These are phyloP conservation scores for Phialemonium atrogriseum DNA, from an alignment of 2,329 filamentous ascomycete genomes.

Conservation along the genomic window DNA sequence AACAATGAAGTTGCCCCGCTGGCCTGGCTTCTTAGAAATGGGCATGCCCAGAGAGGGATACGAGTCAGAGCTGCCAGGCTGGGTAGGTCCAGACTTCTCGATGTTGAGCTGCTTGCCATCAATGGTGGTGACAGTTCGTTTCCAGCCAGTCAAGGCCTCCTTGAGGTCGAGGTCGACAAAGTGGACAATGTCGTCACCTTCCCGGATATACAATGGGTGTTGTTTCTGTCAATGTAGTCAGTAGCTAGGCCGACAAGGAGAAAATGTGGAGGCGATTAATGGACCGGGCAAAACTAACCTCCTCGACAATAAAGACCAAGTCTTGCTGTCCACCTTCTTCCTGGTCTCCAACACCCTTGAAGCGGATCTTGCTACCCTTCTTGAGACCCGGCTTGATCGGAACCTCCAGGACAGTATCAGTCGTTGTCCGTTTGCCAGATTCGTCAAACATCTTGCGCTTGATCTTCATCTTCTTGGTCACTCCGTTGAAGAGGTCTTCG, in stretches of 20 bases:
- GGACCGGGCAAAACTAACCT: slow-evolving; percentile 62
- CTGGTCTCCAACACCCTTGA: slow-evolving; percentile 94
- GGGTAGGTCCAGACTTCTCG: slow-evolving; percentile 74
- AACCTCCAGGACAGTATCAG: slow-evolving; percentile 87
- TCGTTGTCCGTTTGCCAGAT: slow-evolving; percentile 72
- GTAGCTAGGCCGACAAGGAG: slow-evolving; percentile 9
- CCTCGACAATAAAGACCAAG: slow-evolving; percentile 86
- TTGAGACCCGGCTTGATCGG: slow-evolving; percentile 94
- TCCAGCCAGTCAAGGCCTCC: slow-evolving; percentile 92
- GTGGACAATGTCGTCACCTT: slow-evolving; percentile 78
- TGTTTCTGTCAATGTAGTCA: slow-evolving; percentile 60
- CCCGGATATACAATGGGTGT: slow-evolving; percentile 75
- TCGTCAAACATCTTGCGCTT: slow-evolving; percentile 93
- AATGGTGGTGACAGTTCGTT: slow-evolving; percentile 83
- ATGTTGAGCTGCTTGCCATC: slow-evolving; percentile 80
- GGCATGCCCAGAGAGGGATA: slow-evolving; percentile 93
- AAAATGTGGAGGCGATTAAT: no score
- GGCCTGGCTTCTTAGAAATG: slow-evolving; percentile 76
- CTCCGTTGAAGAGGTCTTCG: slow-evolving; percentile 81
- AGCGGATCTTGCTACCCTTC: slow-evolving; percentile 97
- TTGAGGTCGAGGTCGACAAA: slow-evolving; percentile 79
- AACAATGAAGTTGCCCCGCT: slow-evolving; percentile 81
- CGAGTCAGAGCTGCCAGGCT: slow-evolving; percentile 70
- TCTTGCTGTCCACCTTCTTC: slow-evolving; percentile 95
- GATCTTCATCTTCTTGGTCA: slow-evolving; percentile 96